Evolutionary conservation across 164 flowering plant genomes (phyloP).

Genomic region (Chimonanthus praecox): DNA sequence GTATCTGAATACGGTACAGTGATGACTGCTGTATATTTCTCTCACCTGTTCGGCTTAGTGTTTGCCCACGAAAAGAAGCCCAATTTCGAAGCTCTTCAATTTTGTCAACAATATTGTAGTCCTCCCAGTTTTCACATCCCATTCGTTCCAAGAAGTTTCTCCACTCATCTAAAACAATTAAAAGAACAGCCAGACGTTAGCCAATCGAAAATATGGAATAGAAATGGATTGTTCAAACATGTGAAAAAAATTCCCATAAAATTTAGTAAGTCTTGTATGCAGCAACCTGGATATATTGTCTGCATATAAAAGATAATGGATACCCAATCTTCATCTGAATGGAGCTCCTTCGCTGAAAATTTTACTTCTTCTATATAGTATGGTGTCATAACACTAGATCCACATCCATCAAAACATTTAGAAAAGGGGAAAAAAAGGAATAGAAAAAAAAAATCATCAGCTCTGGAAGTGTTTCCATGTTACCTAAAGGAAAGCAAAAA

Average conservation of each 20-base stretch:
- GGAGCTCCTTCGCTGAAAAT: slow-evolving; percentile 62
- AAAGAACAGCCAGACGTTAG: slow-evolving; percentile 7
- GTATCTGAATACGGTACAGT: neutral
- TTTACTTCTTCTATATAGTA: slow-evolving; percentile 80
- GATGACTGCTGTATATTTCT: slow-evolving; percentile 1
- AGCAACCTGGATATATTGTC: slow-evolving; percentile 83
- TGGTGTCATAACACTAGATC: slow-evolving; percentile 79
- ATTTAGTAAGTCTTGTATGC: neutral
- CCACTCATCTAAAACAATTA: slow-evolving; percentile 66
- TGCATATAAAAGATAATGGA: slow-evolving; percentile 81
- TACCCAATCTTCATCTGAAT: slow-evolving; percentile 57
- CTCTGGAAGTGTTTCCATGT: neutral
- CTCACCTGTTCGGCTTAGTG: slow-evolving; percentile 78
- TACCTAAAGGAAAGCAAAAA: neutral
- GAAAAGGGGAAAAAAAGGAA: neutral
- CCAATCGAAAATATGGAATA: neutral
- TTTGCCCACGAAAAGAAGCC: slow-evolving; percentile 91
- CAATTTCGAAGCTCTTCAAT: slow-evolving; percentile 66
- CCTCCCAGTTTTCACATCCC: slow-evolving; percentile 47
- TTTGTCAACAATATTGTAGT: slow-evolving; percentile 22
- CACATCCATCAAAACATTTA: neutral
- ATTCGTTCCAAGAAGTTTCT: slow-evolving; percentile 83
- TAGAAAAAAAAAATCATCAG: neutral
- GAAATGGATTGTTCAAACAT: neutral
- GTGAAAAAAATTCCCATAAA: neutral